Base-by-base conservation (phyloP, 2,329 filamentous ascomycete genomes). In the Hypomyces perniciosus region DNA sequence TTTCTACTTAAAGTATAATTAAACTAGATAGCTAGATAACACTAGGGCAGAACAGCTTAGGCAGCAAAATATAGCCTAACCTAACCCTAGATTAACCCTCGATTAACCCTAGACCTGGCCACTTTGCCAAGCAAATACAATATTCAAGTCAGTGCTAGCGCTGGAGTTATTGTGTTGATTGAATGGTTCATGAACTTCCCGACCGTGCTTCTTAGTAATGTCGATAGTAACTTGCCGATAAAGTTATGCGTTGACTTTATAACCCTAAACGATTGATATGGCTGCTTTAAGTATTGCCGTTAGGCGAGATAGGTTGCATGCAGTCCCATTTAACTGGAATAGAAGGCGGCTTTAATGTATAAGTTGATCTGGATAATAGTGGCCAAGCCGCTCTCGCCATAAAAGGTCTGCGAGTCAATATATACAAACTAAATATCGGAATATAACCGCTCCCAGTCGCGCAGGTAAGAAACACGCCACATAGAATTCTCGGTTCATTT, bases 111-210 rank as follows among this genome's bases (percentile, higher is more conserved):
- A n/a, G n/a, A n/a, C n/a, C n/a, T 57, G 53, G 5, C 55, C 51
- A 33, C 51, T 54, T 34, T 52, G 51, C 55, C 55, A 57, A 9
- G 55, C 55, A 37, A 57, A 56, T 2, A 39, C 51, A 7, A 52
- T 47, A 20, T 42, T 48, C 10, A 33, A 34, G 28, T 48, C n/a
- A 5, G 52, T 49, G 5, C 46, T 33, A 3, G 27, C 38, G 40
- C 12, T 52, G 20, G 13, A 7, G 33, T 56, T 49, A 31, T 56
- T 49, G 30, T 49, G 44, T 12, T 46, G 41, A 39, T 54, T 51
- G 35, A 52, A 51, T 6, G 45, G 30, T 20, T 33, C 28, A 40
- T 35, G n/a, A 3, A 47, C 46, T 12, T 52, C 43, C 2, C 44
- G 48, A 3, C 52, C 51, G 20, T 56, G 54, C 31, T 52, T 54